These are phyloP conservation scores for Achaetomiella virescens DNA, from an alignment of 495 filamentous ascomycete genomes.

Conservation along the genomic window DNA sequence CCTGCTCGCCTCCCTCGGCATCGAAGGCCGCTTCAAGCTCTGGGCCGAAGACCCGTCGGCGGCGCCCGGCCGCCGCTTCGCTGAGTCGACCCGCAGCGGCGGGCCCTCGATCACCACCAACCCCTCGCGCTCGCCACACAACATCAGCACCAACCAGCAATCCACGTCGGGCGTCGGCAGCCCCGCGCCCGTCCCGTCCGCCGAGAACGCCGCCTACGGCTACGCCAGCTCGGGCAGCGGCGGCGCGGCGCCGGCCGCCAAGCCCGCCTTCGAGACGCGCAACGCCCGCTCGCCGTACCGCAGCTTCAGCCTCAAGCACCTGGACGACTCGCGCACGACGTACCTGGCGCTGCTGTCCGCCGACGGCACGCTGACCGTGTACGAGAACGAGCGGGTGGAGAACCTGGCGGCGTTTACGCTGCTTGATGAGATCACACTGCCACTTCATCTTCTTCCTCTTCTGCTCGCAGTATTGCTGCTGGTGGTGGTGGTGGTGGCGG, in stretches of 20 bases:
- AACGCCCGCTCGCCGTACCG: constrained; percentile 45
- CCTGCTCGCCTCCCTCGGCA: constrained; percentile 60
- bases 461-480: too few relatives aligned
- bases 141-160: constrained; percentile 13
- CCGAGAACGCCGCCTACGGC: constrained; percentile 43
- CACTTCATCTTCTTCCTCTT: constrained; percentile 35
- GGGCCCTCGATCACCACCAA: constrained; percentile 5
- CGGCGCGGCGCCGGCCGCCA: constrained; percentile 21
- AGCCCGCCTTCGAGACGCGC: constrained; percentile 41
- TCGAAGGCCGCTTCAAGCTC: constrained; percentile 80
- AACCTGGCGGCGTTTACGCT: constrained; percentile 68
- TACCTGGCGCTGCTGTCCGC: constrained; percentile 79
- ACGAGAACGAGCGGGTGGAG: constrained; percentile 83
- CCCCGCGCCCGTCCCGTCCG: background rate
- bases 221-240: background rate
- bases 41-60: constrained; percentile 85
- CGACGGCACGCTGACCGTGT: constrained; percentile 71
- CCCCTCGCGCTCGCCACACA: constrained; percentile 23
- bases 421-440: constrained; percentile 59
- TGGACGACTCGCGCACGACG: constrained; percentile 57
- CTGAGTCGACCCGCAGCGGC: constrained; percentile 25
- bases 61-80: constrained; percentile 72
- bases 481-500: background rate
- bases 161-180: background rate
- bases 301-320: constrained; percentile 74